Evolutionary conservation across 2,329 filamentous ascomycete genomes (phyloP).

Genomic region (Exophiala xenobiotica): DNA sequence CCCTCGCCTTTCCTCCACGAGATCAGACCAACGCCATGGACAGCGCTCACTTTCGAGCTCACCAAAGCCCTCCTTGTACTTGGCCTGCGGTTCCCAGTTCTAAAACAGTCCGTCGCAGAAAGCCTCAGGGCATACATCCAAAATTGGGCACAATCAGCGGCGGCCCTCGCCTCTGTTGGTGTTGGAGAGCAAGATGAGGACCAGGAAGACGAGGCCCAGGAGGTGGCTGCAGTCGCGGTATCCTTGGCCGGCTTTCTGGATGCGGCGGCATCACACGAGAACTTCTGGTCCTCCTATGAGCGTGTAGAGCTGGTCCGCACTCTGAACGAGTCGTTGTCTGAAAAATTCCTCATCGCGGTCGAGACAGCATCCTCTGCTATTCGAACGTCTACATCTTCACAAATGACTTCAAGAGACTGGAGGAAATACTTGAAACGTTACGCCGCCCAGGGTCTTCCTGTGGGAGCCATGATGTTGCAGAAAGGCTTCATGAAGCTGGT

Average conservation of each 20-base stretch:
- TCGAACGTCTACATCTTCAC: slow-evolving; percentile 70
- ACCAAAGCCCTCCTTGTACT: slow-evolving; percentile 78
- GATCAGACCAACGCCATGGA: slow-evolving; percentile 85
- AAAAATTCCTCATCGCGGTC: slow-evolving; percentile 78
- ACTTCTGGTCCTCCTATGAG: slow-evolving; percentile 77
- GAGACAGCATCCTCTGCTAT: slow-evolving; percentile 90
- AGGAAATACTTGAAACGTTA: slow-evolving; percentile 83
- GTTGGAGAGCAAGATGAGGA: slow-evolving; percentile 58
- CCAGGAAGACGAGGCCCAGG: slow-evolving; percentile 54
- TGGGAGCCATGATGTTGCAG: slow-evolving; percentile 89
- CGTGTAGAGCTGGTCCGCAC: slow-evolving; percentile 71
- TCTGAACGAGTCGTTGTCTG: slow-evolving; percentile 72
- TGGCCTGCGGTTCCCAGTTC: slow-evolving; percentile 67
- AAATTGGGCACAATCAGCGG: slow-evolving; percentile 65
- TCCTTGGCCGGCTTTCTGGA: slow-evolving; percentile 89
- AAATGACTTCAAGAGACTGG: slow-evolving; percentile 75
- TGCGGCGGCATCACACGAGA: slow-evolving; percentile 72
- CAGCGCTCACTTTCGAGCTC: slow-evolving; percentile 75
- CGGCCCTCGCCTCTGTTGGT: slow-evolving; percentile 54
- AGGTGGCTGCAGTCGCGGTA: slow-evolving; percentile 73
- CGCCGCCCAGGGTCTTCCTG: slow-evolving; percentile 70
- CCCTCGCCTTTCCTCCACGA: slow-evolving; percentile 79
- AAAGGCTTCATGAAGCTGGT: slow-evolving; percentile 84
- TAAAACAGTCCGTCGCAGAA: slow-evolving; percentile 66
- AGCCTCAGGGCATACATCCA: slow-evolving; percentile 71